Evolutionary conservation across 2,329 filamentous ascomycete genomes (phyloP).

Genomic region (Alternaria ventricosa): DNA sequence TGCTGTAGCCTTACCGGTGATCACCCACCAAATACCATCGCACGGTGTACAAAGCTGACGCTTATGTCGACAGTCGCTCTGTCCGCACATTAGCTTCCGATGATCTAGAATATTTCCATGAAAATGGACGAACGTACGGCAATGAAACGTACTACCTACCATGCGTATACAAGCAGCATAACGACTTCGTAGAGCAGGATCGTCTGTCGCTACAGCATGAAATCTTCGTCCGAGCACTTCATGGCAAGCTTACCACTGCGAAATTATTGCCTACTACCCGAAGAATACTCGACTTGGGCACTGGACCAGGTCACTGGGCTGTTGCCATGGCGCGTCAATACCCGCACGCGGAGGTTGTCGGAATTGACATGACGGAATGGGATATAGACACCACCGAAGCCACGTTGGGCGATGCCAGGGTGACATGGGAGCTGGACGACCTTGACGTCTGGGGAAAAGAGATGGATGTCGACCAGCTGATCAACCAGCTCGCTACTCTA

Average conservation of each 20-base stretch:
- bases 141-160: constrained; percentile 70
- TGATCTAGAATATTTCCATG: constrained; percentile 63
- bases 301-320: constrained; percentile 59
- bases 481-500: constrained; percentile 26
- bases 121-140: constrained; percentile 68
- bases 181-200: constrained; percentile 68
- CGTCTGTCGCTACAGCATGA: constrained; percentile 68
- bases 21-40: background rate
- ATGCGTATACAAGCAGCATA: constrained; percentile 49
- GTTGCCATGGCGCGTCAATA: constrained; percentile 54
- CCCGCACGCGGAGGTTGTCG: constrained; percentile 56
- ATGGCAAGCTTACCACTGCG: constrained; percentile 47
- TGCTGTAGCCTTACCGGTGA: background rate
- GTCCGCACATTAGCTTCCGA: constrained; percentile 51
- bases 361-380: constrained; percentile 57
- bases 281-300: constrained; percentile 53
- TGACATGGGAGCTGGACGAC: constrained; percentile 49
- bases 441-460: constrained; percentile 45
- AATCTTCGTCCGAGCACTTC: constrained; percentile 59
- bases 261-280: constrained; percentile 30
- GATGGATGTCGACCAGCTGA: constrained; percentile 34
- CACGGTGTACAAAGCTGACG: constrained; percentile 5
- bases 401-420: constrained; percentile 32
- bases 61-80: constrained; percentile 33
- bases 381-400: constrained; percentile 58